phyloP scores from a whole-genome alignment of 2,329 filamentous ascomycete species.

The Blumeria graminis region DNA sequence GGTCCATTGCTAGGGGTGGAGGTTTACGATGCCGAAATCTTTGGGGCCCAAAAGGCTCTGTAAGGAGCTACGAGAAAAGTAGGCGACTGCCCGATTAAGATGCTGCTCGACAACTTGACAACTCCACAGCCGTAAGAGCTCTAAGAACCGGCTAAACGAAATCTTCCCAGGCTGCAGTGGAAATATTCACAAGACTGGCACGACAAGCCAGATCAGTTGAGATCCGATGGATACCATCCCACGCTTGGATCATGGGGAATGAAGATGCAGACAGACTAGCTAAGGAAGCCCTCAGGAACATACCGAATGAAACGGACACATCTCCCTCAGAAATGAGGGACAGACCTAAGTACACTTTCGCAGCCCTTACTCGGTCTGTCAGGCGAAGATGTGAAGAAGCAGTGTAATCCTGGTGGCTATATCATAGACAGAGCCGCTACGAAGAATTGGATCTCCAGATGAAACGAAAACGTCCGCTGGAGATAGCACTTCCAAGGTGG shows the following conservation, averaged over 20 bases:
- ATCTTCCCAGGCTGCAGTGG: no score
- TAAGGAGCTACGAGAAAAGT: not conserved
- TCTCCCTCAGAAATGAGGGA: no score
- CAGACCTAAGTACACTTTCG: no score
- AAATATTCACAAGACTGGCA: no score
- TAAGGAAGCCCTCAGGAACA: no score
- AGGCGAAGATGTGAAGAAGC: not conserved
- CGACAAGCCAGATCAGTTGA: no score
- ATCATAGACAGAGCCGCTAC: not conserved
- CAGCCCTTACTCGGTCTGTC: not conserved
- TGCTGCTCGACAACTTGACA: not conserved
- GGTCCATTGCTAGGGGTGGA: not conserved
- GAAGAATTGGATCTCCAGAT: not conserved
- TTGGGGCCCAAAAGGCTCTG: not conserved
- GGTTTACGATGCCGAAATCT: not conserved
- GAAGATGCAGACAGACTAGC: no score
- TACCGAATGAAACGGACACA: no score
- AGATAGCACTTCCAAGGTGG: slow-evolving; percentile 26
- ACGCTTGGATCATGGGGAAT: no score
- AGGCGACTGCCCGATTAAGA: not conserved
- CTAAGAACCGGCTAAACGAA: no score
- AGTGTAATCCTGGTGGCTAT: not conserved
- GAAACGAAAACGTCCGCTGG: slow-evolving; percentile 15
- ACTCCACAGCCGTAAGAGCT: not conserved
- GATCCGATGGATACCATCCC: no score